Evolutionary conservation across 352 stramenopile species (phyloP).

Genomic region (Globisporangium polare): DNA sequence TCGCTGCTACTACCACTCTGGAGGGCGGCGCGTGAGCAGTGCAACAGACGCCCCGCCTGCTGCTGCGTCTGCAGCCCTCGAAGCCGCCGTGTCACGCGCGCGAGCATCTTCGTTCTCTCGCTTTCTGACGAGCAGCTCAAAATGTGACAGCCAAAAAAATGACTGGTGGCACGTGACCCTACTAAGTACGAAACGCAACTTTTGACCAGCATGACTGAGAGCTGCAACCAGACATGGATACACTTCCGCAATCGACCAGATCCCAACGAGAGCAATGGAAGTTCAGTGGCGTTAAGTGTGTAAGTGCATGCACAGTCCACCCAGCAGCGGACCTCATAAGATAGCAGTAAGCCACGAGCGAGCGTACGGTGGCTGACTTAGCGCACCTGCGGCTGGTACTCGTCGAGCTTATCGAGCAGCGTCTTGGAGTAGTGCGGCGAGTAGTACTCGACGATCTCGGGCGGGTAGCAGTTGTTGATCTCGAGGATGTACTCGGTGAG

Average conservation of each 20-base stretch:
- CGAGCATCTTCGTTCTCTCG: slow-evolving; percentile 33
- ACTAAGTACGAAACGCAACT: slow-evolving; percentile 1
- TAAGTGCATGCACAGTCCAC: not conserved
- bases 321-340: not conserved
- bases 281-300: not conserved
- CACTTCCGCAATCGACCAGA: not conserved
- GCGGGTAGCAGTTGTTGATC: slow-evolving; percentile 96
- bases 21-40: not conserved
- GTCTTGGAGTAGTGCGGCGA: slow-evolving; percentile 95
- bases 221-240: not conserved
- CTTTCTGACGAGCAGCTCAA: not conserved
- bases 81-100: slow-evolving; percentile 27
- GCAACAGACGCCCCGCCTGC: not conserved
- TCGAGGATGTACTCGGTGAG: slow-evolving; percentile 93
- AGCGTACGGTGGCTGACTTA: slow-evolving; percentile 20
- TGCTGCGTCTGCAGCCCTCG: slow-evolving; percentile 12
- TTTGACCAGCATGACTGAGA: slow-evolving; percentile 1
- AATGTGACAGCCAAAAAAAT: slow-evolving; percentile 8
- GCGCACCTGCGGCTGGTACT: slow-evolving; percentile 89
- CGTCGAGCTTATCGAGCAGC: slow-evolving; percentile 95
- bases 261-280: not conserved
- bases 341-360: not conserved
- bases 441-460: slow-evolving; percentile 96
- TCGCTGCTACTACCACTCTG: not conserved
- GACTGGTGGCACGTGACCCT: slow-evolving; percentile 6